phyloP scores from a whole-genome alignment of 208 protist species.

The Lotmaria passim region DNA sequence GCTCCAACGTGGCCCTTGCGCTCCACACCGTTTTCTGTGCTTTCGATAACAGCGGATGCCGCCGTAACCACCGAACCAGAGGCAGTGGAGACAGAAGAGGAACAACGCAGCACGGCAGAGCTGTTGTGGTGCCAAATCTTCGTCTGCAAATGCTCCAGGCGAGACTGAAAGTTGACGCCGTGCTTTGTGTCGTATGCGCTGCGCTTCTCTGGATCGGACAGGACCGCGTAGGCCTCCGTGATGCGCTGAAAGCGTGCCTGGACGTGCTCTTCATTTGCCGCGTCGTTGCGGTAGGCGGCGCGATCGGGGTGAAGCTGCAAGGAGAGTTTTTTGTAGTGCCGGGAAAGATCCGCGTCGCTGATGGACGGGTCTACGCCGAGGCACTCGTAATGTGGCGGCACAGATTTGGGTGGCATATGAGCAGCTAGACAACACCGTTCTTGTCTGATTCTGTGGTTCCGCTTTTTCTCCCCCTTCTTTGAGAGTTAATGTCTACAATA shows the following conservation, averaged over 20 bases:
- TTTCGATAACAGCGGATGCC: no score
- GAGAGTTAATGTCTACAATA: no score
- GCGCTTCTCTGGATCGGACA: constrained; percentile 69
- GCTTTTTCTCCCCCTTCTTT: no score
- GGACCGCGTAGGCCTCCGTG: constrained; percentile 72
- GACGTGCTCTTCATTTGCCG: constrained; percentile 29
- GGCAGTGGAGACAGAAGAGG: neutral
- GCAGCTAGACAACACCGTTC: neutral
- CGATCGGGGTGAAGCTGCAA: constrained; percentile 83
- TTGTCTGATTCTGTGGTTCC: no score
- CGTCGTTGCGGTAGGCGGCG: constrained; percentile 54
- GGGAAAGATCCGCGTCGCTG: constrained; percentile 53
- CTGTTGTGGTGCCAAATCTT: constrained; percentile 50
- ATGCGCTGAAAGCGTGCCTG: constrained; percentile 67
- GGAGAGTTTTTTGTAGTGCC: constrained; percentile 69
- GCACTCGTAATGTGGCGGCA: constrained; percentile 62
- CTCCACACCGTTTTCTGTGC: no score
- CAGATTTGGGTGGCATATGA: constrained; percentile 15
- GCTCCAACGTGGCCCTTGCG: no score
- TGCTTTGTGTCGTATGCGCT: constrained; percentile 72
- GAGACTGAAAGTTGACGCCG: constrained; percentile 73
- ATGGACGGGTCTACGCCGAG: constrained; percentile 70
- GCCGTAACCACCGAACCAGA: no score
- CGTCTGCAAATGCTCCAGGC: constrained; percentile 40
- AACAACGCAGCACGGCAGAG: constrained; percentile 12